phyloP scores from a whole-genome alignment of 495 filamentous ascomycete species.

The Hypoxylon subgilvum region DNA sequence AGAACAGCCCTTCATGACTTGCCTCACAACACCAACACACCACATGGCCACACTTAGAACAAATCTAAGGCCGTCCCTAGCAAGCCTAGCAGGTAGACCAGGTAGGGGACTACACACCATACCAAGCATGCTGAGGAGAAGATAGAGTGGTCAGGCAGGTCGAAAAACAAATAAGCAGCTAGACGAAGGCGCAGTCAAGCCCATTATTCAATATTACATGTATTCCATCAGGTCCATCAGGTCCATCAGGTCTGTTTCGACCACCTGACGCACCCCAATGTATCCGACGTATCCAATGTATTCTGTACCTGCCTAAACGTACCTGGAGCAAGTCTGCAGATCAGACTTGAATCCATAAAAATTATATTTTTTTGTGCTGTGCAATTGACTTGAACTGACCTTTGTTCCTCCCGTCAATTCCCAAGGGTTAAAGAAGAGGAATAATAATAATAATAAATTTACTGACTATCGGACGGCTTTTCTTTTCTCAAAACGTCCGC shows the following conservation, averaged over 20 bases:
- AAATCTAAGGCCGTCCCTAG: constrained; percentile 6
- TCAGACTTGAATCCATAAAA: constrained; percentile 36
- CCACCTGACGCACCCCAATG: constrained; percentile 28
- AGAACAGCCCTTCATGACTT: neutral
- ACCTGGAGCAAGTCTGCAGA: no score
- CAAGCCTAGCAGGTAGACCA: constrained; percentile 1
- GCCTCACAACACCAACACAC: constrained; percentile 27
- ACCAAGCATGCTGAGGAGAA: neutral
- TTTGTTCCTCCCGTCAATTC: constrained; percentile 33
- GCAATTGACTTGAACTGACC: constrained; percentile 30
- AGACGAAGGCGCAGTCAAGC: constrained; percentile 26
- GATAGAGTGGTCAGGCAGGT: neutral
- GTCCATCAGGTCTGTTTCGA: constrained; percentile 21
- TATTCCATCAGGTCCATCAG: no score
- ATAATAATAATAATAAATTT: constrained; percentile 25
- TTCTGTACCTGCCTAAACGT: constrained; percentile 34
- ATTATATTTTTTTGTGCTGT: constrained; percentile 37
- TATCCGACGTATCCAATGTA: no score
- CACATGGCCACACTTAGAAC: constrained; percentile 28
- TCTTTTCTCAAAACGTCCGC: constrained; percentile 25
- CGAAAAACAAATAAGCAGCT: constrained; percentile 10
- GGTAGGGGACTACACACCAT: neutral
- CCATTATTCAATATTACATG: constrained; percentile 27
- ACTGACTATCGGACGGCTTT: constrained; percentile 33
- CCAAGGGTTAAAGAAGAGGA: constrained; percentile 27